Percentiles rank a stretch among this genome's conserved stretches.
Conservation (phyloP, 805 yeast genomes). For the Yamadazyma akitaensis region DNA sequence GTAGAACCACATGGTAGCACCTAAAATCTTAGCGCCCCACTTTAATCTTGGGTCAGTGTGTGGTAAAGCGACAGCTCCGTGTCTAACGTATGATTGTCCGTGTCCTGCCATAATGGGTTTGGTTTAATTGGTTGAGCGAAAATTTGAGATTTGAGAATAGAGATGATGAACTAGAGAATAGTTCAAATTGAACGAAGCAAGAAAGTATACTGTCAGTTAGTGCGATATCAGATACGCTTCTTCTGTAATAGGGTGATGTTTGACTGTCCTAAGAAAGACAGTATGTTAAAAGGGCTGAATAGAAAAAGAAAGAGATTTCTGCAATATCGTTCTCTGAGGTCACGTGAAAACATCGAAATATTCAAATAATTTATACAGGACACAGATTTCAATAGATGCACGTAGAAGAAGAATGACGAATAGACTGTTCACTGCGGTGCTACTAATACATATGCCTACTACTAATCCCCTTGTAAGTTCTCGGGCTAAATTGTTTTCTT, state of each 20-base stretch:
- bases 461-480: background rate
- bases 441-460: too few species aligned
- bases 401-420: too few species aligned
- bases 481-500: background rate
- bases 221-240: too few species aligned
- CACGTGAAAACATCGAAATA: too few species aligned
- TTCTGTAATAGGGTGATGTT: too few species aligned
- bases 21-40: constrained; percentile 62
- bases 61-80: constrained; percentile 64
- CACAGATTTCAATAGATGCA: too few species aligned
- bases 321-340: too few species aligned
- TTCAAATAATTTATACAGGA: too few species aligned
- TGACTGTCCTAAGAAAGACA: background rate
- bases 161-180: background rate
- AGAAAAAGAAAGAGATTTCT: too few species aligned
- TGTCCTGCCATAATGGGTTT: constrained; percentile 38
- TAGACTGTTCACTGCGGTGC: too few species aligned
- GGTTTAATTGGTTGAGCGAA: constrained; percentile 7
- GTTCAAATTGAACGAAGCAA: background rate
- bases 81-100: constrained; percentile 43
- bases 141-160: background rate
- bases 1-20: constrained; percentile 91
- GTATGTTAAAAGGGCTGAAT: too few species aligned
- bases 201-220: background rate
- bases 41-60: constrained; percentile 57